Evolutionary conservation across 2,329 filamentous ascomycete genomes (phyloP).

Genomic region (Colletotrichum liriopes): DNA sequence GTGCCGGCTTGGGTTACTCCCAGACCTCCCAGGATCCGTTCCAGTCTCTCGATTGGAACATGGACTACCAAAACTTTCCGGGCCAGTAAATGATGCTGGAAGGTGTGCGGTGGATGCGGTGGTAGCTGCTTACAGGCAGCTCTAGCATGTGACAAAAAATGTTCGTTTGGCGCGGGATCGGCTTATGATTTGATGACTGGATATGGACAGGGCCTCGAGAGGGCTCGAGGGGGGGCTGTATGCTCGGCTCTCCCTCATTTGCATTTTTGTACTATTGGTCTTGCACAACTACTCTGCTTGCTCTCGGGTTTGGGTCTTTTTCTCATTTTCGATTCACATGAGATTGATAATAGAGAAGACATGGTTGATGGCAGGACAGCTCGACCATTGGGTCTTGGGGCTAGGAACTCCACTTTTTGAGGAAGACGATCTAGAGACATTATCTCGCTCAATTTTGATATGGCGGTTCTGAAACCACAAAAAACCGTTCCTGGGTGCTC

Average conservation of each 20-base stretch:
- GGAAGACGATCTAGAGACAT: constrained; percentile 35
- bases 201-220: constrained; percentile 30
- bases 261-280: constrained; percentile 35
- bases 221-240: constrained; percentile 30
- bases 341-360: constrained; percentile 37
- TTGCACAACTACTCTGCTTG: constrained; percentile 36
- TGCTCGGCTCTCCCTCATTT: constrained; percentile 19
- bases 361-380: neutral
- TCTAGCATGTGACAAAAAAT: constrained; percentile 22
- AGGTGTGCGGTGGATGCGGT: constrained; percentile 13
- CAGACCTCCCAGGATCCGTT: constrained; percentile 70
- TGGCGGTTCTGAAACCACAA: constrained; percentile 29
- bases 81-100: constrained; percentile 47
- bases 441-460: constrained; percentile 41
- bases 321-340: constrained; percentile 35
- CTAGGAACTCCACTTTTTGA: constrained; percentile 4
- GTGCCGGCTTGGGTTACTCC: constrained; percentile 66
- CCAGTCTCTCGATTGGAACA: constrained; percentile 59
- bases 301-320: constrained; percentile 26
- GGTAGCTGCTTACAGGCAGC: constrained; percentile 9
- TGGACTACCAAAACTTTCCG: constrained; percentile 52
- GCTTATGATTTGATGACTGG: constrained; percentile 41
- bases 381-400: constrained; percentile 2
- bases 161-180: constrained; percentile 14
- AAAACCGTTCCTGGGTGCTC: neutral